Evolutionary conservation across 768 basidiomycete species (phyloP), one percentile per base, ranked within the genome.

Genomic region (Termitomyces sp.): DNA sequence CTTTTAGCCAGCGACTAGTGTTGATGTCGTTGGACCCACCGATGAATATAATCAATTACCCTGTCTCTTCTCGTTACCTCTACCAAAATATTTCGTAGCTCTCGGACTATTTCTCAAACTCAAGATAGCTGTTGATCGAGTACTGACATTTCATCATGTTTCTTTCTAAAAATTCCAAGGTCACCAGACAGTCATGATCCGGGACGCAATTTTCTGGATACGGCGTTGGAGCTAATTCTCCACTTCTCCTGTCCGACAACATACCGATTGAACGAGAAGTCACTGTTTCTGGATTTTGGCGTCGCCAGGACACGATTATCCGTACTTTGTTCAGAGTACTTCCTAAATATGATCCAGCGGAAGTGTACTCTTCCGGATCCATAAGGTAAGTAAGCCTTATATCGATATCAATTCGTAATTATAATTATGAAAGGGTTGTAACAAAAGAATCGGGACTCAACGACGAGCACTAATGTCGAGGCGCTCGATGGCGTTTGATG

Each of bases 101-200:
- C 24, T 28, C 18, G 18, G 26, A 16, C 26, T 30, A 28, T 28
- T n/a, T 13, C 18, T 52, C 6, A 35, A 16, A 50, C 20, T 22
- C 32, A 35, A 16, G 14, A 10, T 5, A 24, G 6, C 8, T 16
- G 20, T 10, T 24, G 6, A 49, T 13, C n/a, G n/a, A n/a, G n/a
- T n/a, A n/a, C n/a, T n/a, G n/a, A n/a, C n/a, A n/a, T 14, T n/a
- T n/a, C 26, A 52, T 40, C 18, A 26, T 28, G 24, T 18, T 51
- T 13, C 26, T 52, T 52, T 6, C 7, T 3, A 28, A 52, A n/a
- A 20, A 40, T 30, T 52, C 0, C 11, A n/a, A 41, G 26, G 38
- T 40, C 52, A 52, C 9, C 26, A 52, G 52, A 52, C 51, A 40
- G 24, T 41, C 40, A 52, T 52, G 51, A 52, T 41, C 40, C 52